Evolutionary conservation across 192 early-diverging fungal genomes (phyloP).

Genomic region (Haplosporangium gracile): DNA sequence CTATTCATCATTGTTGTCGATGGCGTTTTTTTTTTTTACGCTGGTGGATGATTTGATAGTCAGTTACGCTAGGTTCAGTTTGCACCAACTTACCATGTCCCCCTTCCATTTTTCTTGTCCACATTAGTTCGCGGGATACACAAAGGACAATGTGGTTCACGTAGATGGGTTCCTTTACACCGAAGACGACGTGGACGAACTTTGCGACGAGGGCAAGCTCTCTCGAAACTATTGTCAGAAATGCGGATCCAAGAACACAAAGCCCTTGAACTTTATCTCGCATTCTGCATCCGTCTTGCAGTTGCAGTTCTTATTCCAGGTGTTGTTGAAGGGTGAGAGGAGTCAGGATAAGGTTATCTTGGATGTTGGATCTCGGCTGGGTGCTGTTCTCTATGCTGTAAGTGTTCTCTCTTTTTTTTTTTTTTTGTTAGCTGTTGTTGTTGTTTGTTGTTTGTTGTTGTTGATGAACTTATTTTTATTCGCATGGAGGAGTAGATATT

Average conservation of each 20-base stretch:
- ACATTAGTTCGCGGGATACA: conserved; percentile 63
- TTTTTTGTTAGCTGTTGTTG: too few relatives aligned
- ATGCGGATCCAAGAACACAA: conserved; percentile 63
- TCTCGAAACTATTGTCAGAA: conserved; percentile 67
- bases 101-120: background rate
- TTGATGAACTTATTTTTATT: background rate
- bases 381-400: conserved; percentile 70
- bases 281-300: conserved; percentile 70
- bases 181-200: conserved; percentile 71
- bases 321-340: conserved; percentile 55
- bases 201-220: conserved; percentile 67
- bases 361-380: conserved; percentile 71
- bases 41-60: background rate
- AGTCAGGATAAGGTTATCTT: conserved; percentile 62
- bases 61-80: too few relatives aligned
- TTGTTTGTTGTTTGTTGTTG: background rate
- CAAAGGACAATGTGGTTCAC: conserved; percentile 66
- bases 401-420: conserved; percentile 10
- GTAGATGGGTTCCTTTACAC: conserved; percentile 70
- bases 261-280: conserved; percentile 65
- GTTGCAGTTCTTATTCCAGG: conserved; percentile 68
- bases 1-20: background rate
- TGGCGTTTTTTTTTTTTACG: background rate
- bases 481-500: conserved; percentile 51
- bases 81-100: too few relatives aligned